A percentile compares a stretch with the other conserved stretches of the same genome.
phyloP scores from a whole-genome alignment of 176 grass and related monocot species.

The Otatea glauca region DNA sequence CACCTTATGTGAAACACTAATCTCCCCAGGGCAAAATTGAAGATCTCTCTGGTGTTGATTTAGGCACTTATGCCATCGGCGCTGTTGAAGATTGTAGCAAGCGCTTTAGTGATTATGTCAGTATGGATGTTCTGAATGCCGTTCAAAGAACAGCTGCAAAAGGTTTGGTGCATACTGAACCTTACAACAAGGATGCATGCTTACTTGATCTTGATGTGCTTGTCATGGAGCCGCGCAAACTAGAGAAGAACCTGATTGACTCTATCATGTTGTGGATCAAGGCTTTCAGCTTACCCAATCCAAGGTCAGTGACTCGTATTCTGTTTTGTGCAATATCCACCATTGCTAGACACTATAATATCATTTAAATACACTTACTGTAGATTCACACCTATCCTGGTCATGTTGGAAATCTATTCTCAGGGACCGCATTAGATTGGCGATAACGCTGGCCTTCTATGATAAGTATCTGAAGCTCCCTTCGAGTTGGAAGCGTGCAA shows the following conservation, averaged over 20 bases:
- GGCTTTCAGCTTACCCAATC: slow-evolving; percentile 54
- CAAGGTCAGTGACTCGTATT: slow-evolving; percentile 50
- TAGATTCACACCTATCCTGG: background rate
- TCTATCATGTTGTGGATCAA: slow-evolving; percentile 67
- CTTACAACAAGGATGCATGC: slow-evolving; percentile 72
- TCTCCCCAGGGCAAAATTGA: slow-evolving; percentile 73
- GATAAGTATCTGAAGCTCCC: slow-evolving; percentile 71
- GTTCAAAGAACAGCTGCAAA: slow-evolving; percentile 66
- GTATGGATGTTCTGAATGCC: slow-evolving; percentile 69
- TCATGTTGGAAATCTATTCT: slow-evolving; percentile 33
- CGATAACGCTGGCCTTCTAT: slow-evolving; percentile 61
- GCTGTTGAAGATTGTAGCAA: slow-evolving; percentile 75
- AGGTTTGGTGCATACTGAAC: slow-evolving; percentile 54
- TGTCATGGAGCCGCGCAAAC: slow-evolving; percentile 65
- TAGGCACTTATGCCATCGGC: slow-evolving; percentile 58
- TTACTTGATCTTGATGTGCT: slow-evolving; percentile 73
- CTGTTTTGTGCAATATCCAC: background rate
- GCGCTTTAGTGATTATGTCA: slow-evolving; percentile 65
- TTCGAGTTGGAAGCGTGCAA: slow-evolving; percentile 59
- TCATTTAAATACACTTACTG: background rate
- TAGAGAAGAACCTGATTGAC: slow-evolving; percentile 53
- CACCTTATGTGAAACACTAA: slow-evolving; percentile 7
- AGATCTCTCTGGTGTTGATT: slow-evolving; percentile 66
- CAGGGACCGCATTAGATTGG: slow-evolving; percentile 59
- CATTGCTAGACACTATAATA: background rate